Percentiles rank a stretch among this genome's conserved stretches.
These are phyloP conservation scores for Alternaria hordeiaustralica DNA, from an alignment of 2,329 filamentous ascomycete species.

Conservation along the genomic window DNA sequence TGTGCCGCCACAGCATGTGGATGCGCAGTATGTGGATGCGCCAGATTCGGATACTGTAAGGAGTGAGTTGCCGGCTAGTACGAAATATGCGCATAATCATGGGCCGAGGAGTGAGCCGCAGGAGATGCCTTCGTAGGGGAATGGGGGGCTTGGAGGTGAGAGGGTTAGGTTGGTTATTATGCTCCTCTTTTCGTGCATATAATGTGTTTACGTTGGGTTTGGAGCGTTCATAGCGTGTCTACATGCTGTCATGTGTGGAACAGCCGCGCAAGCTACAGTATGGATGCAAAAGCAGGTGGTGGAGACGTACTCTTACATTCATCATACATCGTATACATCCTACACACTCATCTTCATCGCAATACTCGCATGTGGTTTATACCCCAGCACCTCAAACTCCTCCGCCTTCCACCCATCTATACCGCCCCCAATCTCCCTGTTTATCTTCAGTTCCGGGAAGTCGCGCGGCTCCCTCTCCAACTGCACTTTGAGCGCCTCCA, in stretches of 20 bases:
- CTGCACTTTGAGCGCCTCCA: constrained; percentile 84
- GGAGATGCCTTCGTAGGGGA: not conserved
- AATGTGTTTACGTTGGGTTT: too few relatives aligned
- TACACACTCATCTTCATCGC: constrained; percentile 98
- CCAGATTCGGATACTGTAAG: constrained; percentile 10
- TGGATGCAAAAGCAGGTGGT: fast-evolving
- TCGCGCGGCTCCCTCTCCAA: constrained; percentile 77
- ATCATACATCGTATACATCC: not conserved
- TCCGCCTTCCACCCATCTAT: constrained; percentile 91
- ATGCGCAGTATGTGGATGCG: not conserved
- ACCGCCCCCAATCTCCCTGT: constrained; percentile 69
- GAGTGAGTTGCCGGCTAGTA: constrained; percentile 22
- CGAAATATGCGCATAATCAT: constrained; percentile 26
- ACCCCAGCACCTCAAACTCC: constrained; percentile 86
- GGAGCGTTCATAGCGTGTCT: not conserved
- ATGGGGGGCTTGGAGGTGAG: not conserved
- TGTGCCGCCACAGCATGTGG: constrained; percentile 11
- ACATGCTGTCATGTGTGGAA: fast-evolving
- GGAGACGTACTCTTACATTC: not conserved
- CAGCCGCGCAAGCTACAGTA: not conserved
- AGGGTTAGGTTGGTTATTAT: not conserved
- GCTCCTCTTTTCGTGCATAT: too few relatives aligned
- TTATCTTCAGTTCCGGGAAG: constrained; percentile 81
- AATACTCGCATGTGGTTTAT: constrained; percentile 89
- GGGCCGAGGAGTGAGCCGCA: not conserved